Conservation (phyloP, 495 filamentous ascomycete genomes). For the Penicillium maclennaniae region DNA sequence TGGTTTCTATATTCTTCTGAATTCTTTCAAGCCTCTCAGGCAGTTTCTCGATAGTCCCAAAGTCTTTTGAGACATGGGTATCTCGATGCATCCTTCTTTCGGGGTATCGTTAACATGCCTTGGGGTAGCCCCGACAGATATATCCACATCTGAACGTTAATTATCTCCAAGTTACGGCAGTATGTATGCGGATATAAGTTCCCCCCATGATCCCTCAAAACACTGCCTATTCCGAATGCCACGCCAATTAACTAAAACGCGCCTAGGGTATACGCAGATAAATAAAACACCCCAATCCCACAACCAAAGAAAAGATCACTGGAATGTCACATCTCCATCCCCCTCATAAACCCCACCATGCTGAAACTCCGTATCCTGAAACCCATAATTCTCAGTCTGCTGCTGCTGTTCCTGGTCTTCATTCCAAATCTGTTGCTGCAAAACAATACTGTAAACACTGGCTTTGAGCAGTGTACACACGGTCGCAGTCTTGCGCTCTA, state of each 20-base stretch:
- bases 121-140: too few species aligned
- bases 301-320: conserved; percentile 21
- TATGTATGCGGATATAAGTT: background rate
- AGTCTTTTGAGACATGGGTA: too few species aligned
- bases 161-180: too few species aligned
- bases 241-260: conserved; percentile 1
- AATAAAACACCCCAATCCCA: background rate
- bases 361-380: conserved; percentile 29
- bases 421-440: conserved; percentile 91
- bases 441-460: conserved; percentile 95
- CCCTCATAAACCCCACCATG: conserved; percentile 27
- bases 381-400: conserved; percentile 25
- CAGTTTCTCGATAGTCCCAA: too few species aligned
- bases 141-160: too few species aligned
- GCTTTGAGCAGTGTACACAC: conserved; percentile 96
- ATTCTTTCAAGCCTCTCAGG: too few species aligned
- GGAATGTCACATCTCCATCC: conserved; percentile 35
- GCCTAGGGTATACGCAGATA: background rate
- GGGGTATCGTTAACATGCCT: too few species aligned
- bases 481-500: conserved; percentile 90
- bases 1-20: too few species aligned
- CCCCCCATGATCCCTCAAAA: background rate
- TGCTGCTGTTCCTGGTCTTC: conserved; percentile 43
- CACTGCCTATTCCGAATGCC: background rate
- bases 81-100: too few species aligned